A percentile compares a stretch with the other conserved stretches of the same genome.
These are phyloP conservation scores for Pseudophaeomoniella oleicola DNA, from an alignment of 2,329 filamentous ascomycete species.

Conservation along the genomic window DNA sequence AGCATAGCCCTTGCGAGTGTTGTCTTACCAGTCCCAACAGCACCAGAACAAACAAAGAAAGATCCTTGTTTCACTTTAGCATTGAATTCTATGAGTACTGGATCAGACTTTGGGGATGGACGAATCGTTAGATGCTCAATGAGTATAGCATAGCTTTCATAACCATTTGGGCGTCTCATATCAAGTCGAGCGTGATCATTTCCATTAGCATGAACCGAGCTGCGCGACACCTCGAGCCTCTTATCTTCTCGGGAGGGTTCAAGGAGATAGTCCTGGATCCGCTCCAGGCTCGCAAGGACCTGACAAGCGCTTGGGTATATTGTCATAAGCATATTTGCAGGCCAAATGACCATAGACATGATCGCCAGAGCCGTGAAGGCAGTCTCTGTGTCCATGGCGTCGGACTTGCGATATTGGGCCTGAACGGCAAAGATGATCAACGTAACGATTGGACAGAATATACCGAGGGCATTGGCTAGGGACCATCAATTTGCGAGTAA, in stretches of 20 bases:
- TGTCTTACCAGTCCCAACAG: slow-evolving; percentile 7
- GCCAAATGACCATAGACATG: slow-evolving; percentile 13
- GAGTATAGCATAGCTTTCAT: background rate
- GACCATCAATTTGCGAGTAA: slow-evolving; percentile 1
- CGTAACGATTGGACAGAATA: slow-evolving; percentile 6
- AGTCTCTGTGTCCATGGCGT: slow-evolving; percentile 10
- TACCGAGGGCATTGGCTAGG: slow-evolving; percentile 3
- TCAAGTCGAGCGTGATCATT: background rate
- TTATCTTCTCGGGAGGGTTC: background rate
- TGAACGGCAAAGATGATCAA: slow-evolving; percentile 13
- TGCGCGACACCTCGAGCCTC: background rate
- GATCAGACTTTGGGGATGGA: background rate
- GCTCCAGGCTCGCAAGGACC: background rate
- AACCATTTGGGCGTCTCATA: background rate
- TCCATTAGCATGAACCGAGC: background rate
- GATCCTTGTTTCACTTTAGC: background rate
- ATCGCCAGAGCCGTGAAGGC: slow-evolving; percentile 16
- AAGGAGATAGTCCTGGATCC: slow-evolving; percentile 1
- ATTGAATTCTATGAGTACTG: background rate
- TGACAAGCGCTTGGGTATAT: slow-evolving; percentile 1
- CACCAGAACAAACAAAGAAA: slow-evolving; percentile 4
- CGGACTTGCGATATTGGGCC: slow-evolving; percentile 4
- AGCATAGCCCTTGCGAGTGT: slow-evolving; percentile 7
- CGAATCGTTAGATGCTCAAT: background rate
- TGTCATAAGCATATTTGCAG: slow-evolving; percentile 12